Evolutionary conservation across 441 rosid species (phyloP), one percentile per base, ranked within the genome.

Genomic region (Flueggea neowawraea): DNA sequence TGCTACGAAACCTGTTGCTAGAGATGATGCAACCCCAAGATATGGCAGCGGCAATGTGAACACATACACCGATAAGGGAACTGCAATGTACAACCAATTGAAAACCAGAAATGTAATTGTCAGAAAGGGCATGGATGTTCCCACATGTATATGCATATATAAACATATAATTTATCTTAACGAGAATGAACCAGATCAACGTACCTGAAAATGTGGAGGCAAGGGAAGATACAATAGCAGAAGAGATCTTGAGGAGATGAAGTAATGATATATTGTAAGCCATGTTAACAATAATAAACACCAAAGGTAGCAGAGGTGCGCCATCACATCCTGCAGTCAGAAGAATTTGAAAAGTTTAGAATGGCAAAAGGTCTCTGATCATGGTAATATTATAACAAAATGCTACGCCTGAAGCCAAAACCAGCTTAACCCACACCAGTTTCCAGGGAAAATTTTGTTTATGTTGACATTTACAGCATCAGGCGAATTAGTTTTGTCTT

Each of bases 121-220:
- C 43, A 36, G 47, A 36, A 48, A 55, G 10, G 41, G 15, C 6
- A 44, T 15, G 5, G 33, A 60, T 61, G 43, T 12, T 57, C 28
- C 28, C 28, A 22, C 28, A 22, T 22, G 1, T 22, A 22, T 22
- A 22, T 22, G 28, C 28, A 22, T 22, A 22, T 22, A 22, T 22
- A 22, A 22, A 22, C 28, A 22, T 22, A 22, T 22, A 22, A 22
- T 22, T 22, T 22, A 36, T 36, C 41, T 36, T 8, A 8, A 36
- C 7, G 41, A 36, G 41, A 22, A 36, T 36, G 41, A n/a, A 14
- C 28, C 13, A 51, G 48, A 39, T 53, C 31, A 62, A 49, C 57
- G 39, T 77, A 90, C 98, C 98, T 67, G 97, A 93, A 75, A 93
- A 79, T 47, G 96, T 90, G 16, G 94, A 88, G 62, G 98, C 94